Percentiles rank a stretch among this genome's conserved stretches.
These are phyloP conservation scores for Aspergillus sp. DNA, from an alignment of 2,329 filamentous ascomycete species.

Conservation along the genomic window DNA sequence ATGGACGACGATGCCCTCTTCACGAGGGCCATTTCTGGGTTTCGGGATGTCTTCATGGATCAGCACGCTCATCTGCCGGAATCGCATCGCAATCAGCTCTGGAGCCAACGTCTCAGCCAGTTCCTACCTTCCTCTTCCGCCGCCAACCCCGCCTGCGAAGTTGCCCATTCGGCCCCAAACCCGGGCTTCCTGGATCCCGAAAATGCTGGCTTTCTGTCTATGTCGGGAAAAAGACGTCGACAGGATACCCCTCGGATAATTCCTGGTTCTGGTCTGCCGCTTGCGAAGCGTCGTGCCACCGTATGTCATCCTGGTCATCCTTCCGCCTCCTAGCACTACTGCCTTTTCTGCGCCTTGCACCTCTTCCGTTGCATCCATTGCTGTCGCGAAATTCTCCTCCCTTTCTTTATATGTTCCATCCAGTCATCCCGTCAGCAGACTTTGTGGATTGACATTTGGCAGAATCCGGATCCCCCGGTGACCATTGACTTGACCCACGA, in stretches of 20 bases:
- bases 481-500: slow-evolving; percentile 25
- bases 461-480: slow-evolving; percentile 33
- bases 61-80: slow-evolving; percentile 35
- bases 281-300: slow-evolving; percentile 39
- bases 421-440: slow-evolving; percentile 19
- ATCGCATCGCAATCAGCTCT: slow-evolving; percentile 33
- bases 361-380: no score
- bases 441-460: slow-evolving; percentile 35
- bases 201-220: slow-evolving; percentile 17
- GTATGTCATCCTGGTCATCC: slow-evolving; percentile 38
- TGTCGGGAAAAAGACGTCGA: slow-evolving; percentile 36
- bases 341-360: slow-evolving; percentile 16
- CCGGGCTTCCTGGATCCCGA: slow-evolving; percentile 13
- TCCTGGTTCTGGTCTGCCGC: slow-evolving; percentile 31
- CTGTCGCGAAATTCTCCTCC: slow-evolving; percentile 6
- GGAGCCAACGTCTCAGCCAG: slow-evolving; percentile 31
- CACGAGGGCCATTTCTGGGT: slow-evolving; percentile 33
- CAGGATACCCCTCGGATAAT: slow-evolving; percentile 34
- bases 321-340: slow-evolving; percentile 21
- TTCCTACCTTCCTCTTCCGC: slow-evolving; percentile 26
- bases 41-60: slow-evolving; percentile 36
- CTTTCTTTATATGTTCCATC: slow-evolving; percentile 7
- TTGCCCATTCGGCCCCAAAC: slow-evolving; percentile 11
- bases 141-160: slow-evolving; percentile 10
- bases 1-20: slow-evolving; percentile 34